Percentiles rank a stretch among this genome's conserved stretches.
Evolutionary conservation across 31 red algal species (phyloP).

Genomic region (Porphyra umbilicalis): DNA sequence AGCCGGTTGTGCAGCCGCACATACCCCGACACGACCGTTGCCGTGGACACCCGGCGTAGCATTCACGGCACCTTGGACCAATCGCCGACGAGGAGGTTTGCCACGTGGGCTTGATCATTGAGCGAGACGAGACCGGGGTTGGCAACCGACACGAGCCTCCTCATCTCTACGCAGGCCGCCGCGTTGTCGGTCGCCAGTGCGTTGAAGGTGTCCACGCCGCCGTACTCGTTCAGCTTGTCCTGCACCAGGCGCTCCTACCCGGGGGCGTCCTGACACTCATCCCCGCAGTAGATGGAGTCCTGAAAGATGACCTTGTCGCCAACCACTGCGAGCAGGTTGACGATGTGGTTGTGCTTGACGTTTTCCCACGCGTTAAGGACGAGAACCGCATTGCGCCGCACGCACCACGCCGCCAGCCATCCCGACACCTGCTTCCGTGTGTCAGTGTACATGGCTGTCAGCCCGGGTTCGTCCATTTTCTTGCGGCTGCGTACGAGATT

Average conservation of each 20-base stretch:
- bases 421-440: no score
- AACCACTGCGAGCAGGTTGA: not conserved
- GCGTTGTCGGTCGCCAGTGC: not conserved
- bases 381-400: no score
- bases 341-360: not conserved
- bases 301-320: not conserved
- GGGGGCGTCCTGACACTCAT: not conserved
- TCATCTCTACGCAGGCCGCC: not conserved
- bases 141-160: not conserved
- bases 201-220: not conserved
- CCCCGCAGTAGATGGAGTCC: not conserved
- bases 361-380: constrained; percentile 2
- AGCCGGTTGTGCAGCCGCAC: not conserved
- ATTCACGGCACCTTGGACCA: not conserved
- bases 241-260: not conserved
- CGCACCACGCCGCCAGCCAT: no score
- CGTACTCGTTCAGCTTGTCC: not conserved
- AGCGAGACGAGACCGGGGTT: not conserved
- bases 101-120: not conserved
- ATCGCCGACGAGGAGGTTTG: not conserved
- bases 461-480: no score
- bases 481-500: no score
- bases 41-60: not conserved
- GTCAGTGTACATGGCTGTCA: no score
- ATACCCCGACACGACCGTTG: not conserved